Base-by-base conservation (phyloP, 202 grass and related monocot species). In the Musa balbisiana region DNA sequence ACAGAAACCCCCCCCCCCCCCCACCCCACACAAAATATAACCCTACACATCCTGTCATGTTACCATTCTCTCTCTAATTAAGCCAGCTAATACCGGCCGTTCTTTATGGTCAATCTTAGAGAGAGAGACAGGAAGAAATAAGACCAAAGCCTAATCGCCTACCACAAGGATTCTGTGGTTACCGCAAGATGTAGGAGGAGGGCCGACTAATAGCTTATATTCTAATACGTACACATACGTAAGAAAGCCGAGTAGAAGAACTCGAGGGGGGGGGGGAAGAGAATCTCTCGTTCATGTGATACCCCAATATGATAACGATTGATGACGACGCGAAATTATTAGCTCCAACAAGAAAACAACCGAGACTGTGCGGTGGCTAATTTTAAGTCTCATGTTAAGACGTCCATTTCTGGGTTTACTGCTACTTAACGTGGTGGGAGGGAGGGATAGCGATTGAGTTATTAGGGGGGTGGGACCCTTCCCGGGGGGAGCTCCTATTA, bases 271-370 rank as follows among this genome's bases (percentile, higher is more conserved):
- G 27, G 27, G 12, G 75, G 62, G 24, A 58, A 80, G 87, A 88
- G 87, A 88, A 92, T 92, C 88, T 83, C 85, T 66, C 58, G 21
- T 54, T 83, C 76, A 87, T 83, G 78, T 83, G 75, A 33, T 84
- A 87, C 78, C 64, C 76, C 79, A 19, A 13, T 4, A 80, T 55
- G 83, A 88, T 84, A 85, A 92, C 88, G 75, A 96, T 92, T 96
- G 87, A 85, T 53, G 77, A 83, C 76, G 84, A 84, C 75, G 80
- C 68, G 83, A 72, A 83, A 43, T 43, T 6, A 43, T 43, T 43
- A 43, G 33, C 4, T 43, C 33, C 5, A 43, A 43, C 33, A 43
- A 43, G 33, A 43, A 43, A 43, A 43, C 33, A 43, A 43, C 33
- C 4, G 33, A 43, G 33, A 43, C 33, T 43, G 33, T 43, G 9